These are phyloP conservation scores for Kentomonas sorsogonicus DNA, from an alignment of 208 protist species.

Conservation along the genomic window DNA sequence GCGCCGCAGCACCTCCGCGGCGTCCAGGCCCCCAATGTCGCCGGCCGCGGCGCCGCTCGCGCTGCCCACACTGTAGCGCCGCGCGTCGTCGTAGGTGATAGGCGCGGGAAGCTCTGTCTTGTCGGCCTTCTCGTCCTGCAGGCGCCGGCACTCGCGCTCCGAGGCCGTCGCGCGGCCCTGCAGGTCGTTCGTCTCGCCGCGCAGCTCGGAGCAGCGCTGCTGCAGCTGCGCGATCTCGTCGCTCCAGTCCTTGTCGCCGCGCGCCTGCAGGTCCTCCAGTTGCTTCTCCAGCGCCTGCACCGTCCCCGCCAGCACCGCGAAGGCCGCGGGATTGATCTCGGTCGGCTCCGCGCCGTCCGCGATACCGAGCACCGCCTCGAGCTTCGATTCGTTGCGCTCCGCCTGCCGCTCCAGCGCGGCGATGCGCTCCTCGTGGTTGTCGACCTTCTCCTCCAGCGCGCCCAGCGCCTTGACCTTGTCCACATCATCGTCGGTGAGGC, in stretches of 20 bases:
- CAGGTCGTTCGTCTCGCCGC: constrained; percentile 22
- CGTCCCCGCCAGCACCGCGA: constrained; percentile 36
- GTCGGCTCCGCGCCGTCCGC: constrained; percentile 1
- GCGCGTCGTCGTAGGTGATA: too few relatives aligned
- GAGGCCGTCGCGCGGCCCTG: constrained; percentile 19
- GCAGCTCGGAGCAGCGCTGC: constrained; percentile 28
- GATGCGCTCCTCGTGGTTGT: constrained; percentile 22
- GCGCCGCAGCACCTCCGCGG: not conserved
- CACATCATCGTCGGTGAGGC: constrained; percentile 38
- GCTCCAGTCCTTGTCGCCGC: constrained; percentile 36
- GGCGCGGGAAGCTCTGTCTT: constrained; percentile 20
- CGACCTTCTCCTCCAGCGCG: constrained; percentile 21
- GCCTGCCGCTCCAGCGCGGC: constrained; percentile 31
- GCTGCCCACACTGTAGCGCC: not conserved
- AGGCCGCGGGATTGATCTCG: constrained; percentile 43
- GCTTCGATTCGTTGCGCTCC: constrained; percentile 26
- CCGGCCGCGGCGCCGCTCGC: not conserved
- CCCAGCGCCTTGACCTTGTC: constrained; percentile 18
- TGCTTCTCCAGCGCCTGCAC: constrained; percentile 63
- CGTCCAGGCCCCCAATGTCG: too few relatives aligned
- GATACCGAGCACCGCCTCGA: constrained; percentile 7
- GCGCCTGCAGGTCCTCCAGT: constrained; percentile 40
- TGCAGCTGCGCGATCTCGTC: constrained; percentile 37
- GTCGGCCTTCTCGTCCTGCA: constrained; percentile 62
- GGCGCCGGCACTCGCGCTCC: constrained; percentile 19